These are phyloP conservation scores for Fusarium neocosmosporiellum DNA, from an alignment of 2,329 filamentous ascomycete genomes.

Conservation along the genomic window DNA sequence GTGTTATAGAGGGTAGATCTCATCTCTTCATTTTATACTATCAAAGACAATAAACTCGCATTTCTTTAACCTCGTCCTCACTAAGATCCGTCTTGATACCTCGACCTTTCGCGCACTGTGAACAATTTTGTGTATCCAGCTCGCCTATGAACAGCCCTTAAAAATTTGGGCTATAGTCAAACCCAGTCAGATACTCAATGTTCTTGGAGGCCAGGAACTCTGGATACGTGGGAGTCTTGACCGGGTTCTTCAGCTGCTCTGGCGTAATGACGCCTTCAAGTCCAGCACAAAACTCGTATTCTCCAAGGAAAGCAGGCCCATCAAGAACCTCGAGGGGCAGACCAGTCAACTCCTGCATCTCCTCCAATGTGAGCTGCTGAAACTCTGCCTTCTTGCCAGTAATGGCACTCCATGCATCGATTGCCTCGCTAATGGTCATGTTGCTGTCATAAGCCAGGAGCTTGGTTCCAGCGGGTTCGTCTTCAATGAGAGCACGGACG, in stretches of 20 bases:
- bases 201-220: constrained; percentile 43
- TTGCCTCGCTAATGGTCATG: constrained; percentile 47
- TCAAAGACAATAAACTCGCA: neutral
- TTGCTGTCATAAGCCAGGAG: constrained; percentile 58
- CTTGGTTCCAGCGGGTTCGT: constrained; percentile 52
- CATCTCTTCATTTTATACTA: neutral
- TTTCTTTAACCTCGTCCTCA: neutral
- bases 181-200: constrained; percentile 7
- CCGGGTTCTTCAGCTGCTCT: constrained; percentile 49
- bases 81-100: neutral
- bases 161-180: neutral
- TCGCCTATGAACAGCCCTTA: neutral
- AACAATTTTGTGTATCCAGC: neutral
- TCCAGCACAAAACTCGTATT: constrained; percentile 56
- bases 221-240: constrained; percentile 44
- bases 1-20: neutral
- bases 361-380: constrained; percentile 43
- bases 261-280: constrained; percentile 53
- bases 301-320: constrained; percentile 47
- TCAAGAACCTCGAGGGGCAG: constrained; percentile 53
- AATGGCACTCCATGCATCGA: constrained; percentile 50
- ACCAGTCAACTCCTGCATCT: constrained; percentile 49
- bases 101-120: neutral
- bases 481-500: constrained; percentile 55
- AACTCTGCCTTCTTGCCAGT: constrained; percentile 51